A percentile compares a stretch with the other conserved stretches of the same genome.
phyloP scores from a whole-genome alignment of 1,139 yeast species.

The Pichia sp. region DNA sequence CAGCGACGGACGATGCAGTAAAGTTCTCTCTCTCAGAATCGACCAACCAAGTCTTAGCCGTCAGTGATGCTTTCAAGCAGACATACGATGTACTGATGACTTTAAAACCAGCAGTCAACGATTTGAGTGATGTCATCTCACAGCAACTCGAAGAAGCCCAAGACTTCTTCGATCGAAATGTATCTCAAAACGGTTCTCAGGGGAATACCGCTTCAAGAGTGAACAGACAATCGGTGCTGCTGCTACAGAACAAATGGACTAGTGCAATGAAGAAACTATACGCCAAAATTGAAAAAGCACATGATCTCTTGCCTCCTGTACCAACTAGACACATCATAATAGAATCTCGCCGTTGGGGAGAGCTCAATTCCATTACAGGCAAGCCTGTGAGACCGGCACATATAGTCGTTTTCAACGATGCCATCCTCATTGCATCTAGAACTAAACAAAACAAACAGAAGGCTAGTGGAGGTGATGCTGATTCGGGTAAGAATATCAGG shows the following conservation, averaged over 20 bases:
- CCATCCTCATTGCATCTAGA: conserved; percentile 65
- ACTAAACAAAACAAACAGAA: conserved; percentile 28
- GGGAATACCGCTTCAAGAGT: conserved; percentile 36
- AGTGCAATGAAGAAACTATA: conserved; percentile 64
- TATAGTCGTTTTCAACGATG: conserved; percentile 70
- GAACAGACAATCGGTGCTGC: conserved; percentile 15
- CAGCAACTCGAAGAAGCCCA: conserved; percentile 53
- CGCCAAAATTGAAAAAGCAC: conserved; percentile 86
- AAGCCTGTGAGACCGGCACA: conserved; percentile 62
- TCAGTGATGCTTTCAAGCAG: conserved; percentile 55
- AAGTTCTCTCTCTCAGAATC: conserved; percentile 62
- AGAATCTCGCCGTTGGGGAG: conserved; percentile 57
- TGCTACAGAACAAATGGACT: conserved; percentile 80
- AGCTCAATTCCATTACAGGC: conserved; percentile 79
- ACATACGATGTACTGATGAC: conserved; percentile 60
- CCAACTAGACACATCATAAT: conserved; percentile 68
- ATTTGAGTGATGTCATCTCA: conserved; percentile 53
- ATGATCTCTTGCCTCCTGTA: conserved; percentile 64
- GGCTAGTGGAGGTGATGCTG: neutral
- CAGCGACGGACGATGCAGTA: conserved; percentile 49
- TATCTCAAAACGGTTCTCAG: conserved; percentile 69
- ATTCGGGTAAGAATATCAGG: conserved; percentile 24
- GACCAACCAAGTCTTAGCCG: conserved; percentile 62
- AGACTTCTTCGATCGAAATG: conserved; percentile 31
- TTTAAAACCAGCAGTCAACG: conserved; percentile 54